Evolutionary conservation across 2,329 filamentous ascomycete genomes (phyloP), one percentile per base, ranked within the genome.

Genomic region (Penicillium sp.): DNA sequence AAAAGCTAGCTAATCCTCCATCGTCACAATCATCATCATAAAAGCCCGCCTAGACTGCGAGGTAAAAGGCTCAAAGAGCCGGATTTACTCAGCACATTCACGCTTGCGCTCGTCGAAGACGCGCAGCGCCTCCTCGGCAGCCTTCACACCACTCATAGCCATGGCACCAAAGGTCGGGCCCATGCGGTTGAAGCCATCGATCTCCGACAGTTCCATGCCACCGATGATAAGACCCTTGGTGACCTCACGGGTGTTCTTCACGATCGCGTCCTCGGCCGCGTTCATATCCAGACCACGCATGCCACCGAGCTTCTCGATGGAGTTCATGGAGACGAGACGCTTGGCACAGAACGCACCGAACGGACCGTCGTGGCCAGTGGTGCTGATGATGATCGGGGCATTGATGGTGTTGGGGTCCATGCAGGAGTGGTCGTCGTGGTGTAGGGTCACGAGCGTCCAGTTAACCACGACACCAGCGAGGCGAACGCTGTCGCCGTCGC

Each of bases 401-500:
- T 94, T 95, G 78, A 95, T 94, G 58, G 89, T 95, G 79, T 93
- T 94, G 54, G 89, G 89, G 67, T 95, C 90, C 89, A 95, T 94
- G 83, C 89, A 95, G 47, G 81, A 86, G 73, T 94, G 88, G 64
- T 91, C 86, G 62, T 89, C 85, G 67, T 90, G 86, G 67, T 90
- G 84, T 76, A 91, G 86, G 29, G 83, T 80, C 33, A 95, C 89
- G 17, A 95, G 78, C 1, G 89, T 95, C 89, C 89, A 96, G 78
- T 96, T 96, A 59, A 87, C 94, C 39, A 96, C 90, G 1, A 95
- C 89, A 57, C 89, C 89, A 7, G 87, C 86, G 51, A 95, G 83
- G 48, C 86, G 81, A 29, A 94, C 62, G 38, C 65, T 71, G 14
- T 73, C 71, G 26, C 67, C 71, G 32, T 70, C 67, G 9, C 79